phyloP scores from a whole-genome alignment of 129 eudicot genomes.

The Flaveria brownii region DNA sequence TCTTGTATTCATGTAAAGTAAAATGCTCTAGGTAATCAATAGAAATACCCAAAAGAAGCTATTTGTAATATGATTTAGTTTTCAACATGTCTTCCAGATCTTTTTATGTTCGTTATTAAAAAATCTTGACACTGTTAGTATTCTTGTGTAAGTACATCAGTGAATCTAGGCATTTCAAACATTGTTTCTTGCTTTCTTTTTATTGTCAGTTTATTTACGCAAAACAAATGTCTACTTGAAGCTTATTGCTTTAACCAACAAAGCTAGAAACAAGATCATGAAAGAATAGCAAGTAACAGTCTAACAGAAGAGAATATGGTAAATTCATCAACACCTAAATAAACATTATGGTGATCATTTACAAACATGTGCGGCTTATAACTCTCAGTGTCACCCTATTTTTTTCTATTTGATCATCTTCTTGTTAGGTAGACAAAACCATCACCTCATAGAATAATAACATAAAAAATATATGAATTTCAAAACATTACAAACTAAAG shows the following conservation, averaged over 20 bases:
- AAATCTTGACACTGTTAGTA: not conserved
- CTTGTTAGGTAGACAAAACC: slow-evolving; percentile 10
- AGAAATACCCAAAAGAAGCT: not conserved
- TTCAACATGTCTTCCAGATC: too few species aligned
- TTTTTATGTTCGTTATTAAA: not conserved
- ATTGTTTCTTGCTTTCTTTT: not conserved
- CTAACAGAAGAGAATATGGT: not conserved
- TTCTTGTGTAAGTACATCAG: not conserved
- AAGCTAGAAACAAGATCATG: slow-evolving; percentile 6
- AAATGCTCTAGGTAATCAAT: slow-evolving; percentile 18
- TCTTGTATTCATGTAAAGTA: not conserved
- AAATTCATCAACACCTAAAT: not conserved
- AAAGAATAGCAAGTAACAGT: not conserved
- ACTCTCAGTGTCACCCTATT: not conserved
- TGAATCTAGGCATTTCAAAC: not conserved
- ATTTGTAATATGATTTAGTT: not conserved
- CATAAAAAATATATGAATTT: not conserved
- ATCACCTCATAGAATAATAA: not conserved
- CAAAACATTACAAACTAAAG: not conserved
- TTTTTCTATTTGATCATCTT: slow-evolving; percentile 14
- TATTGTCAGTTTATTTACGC: not conserved
- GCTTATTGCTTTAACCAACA: not conserved
- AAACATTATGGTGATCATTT: not conserved
- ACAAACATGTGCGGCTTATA: not conserved
- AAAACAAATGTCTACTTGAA: not conserved